A percentile compares a stretch with the other conserved stretches of the same genome.
Evolutionary conservation across 345 rosid species (phyloP).

Genomic region (Rhizophora apiculata): DNA sequence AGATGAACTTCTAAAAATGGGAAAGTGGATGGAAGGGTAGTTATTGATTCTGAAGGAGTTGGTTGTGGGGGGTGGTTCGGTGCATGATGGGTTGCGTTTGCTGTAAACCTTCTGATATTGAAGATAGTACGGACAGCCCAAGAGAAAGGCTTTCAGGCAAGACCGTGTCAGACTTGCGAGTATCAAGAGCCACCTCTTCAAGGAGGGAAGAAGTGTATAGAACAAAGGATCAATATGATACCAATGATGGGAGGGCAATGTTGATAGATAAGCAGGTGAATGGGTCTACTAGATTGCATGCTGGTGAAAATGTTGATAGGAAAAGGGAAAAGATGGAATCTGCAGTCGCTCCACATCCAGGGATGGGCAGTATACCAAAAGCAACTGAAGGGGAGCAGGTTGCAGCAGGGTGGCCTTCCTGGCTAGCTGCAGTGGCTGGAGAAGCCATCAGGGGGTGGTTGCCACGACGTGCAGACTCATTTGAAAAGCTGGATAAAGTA

Average conservation of each 20-base stretch:
- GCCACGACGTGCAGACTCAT: conserved; percentile 95
- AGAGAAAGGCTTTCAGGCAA: conserved; percentile 63
- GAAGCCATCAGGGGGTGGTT: conserved; percentile 96
- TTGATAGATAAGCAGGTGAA: conserved; percentile 64
- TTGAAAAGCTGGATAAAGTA: conserved; percentile 95
- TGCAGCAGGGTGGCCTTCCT: conserved; percentile 99
- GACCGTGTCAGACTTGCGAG: conserved; percentile 52
- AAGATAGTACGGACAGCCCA: conserved; percentile 83
- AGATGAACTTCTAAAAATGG: conserved; percentile 21
- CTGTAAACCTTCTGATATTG: conserved; percentile 83
- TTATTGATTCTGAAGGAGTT: conserved; percentile 34
- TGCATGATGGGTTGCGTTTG: conserved; percentile 76
- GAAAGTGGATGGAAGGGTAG: conserved; percentile 12
- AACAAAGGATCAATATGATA: conserved; percentile 49
- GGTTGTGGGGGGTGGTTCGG: conserved; percentile 37
- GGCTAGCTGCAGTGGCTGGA: conserved; percentile 95
- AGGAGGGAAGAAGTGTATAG: conserved; percentile 69
- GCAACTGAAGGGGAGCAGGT: conserved; percentile 88
- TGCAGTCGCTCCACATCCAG: conserved; percentile 49
- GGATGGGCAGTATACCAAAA: conserved; percentile 60
- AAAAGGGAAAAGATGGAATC: conserved; percentile 63
- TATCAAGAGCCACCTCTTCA: conserved; percentile 56
- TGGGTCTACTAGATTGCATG: conserved; percentile 53
- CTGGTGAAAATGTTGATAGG: conserved; percentile 51
- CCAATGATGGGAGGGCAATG: conserved; percentile 54